Conservation (phyloP, 768 basidiomycete species). For the Lenzites betulinus region DNA sequence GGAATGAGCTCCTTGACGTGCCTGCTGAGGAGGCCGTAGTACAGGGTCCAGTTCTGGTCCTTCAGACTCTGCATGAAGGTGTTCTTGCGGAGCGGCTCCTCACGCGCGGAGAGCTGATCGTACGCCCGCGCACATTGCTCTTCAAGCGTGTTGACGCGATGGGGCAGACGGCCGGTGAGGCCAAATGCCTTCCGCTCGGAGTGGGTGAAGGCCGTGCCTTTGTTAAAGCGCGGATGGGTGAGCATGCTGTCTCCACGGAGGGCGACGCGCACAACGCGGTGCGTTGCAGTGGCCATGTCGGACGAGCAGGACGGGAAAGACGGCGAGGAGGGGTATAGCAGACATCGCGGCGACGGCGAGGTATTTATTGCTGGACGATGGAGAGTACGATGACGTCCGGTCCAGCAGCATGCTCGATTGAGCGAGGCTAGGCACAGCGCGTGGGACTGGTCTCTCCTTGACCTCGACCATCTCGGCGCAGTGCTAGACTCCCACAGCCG, state of each 20-base stretch:
- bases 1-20: constrained; percentile 54
- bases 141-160: constrained; percentile 55
- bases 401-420: not conserved
- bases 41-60: constrained; percentile 82
- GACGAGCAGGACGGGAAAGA: not conserved
- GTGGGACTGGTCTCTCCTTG: constrained; percentile 3
- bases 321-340: not conserved
- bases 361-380: constrained; percentile 13
- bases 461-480: constrained; percentile 14
- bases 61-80: constrained; percentile 75
- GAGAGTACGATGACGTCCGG: constrained; percentile 6
- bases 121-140: constrained; percentile 79
- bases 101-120: constrained; percentile 49
- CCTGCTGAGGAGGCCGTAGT: constrained; percentile 57
- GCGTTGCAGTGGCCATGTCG: constrained; percentile 22
- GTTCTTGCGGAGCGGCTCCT: constrained; percentile 59
- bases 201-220: constrained; percentile 75
- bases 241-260: constrained; percentile 66
- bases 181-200: constrained; percentile 73
- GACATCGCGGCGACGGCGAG: not conserved
- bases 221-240: constrained; percentile 69
- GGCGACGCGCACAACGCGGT: constrained; percentile 43
- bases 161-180: constrained; percentile 41
- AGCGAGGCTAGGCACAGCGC: not conserved
- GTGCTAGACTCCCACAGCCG: constrained; percentile 5